Evolutionary conservation across 2,329 filamentous ascomycete genomes (phyloP).

Genomic region (Neoascochyta sp.): DNA sequence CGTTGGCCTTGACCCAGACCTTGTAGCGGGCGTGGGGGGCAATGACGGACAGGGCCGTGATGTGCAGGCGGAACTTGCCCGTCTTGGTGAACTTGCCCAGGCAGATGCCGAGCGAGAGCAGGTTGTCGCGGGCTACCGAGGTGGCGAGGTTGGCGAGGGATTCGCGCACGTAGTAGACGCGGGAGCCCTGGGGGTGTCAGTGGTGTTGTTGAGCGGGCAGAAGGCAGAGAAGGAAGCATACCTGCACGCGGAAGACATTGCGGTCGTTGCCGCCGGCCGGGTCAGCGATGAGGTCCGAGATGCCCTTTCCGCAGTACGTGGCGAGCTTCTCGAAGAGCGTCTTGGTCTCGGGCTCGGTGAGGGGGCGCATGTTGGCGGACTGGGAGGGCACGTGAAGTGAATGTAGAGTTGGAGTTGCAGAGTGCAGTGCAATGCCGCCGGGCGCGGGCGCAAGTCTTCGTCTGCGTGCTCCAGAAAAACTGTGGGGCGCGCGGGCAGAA

Average conservation of each 20-base stretch:
- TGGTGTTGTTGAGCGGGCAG: neutral
- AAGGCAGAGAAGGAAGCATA: conserved; percentile 31
- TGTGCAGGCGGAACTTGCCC: conserved; percentile 90
- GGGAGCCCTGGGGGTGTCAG: conserved; percentile 60
- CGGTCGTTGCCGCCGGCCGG: conserved; percentile 30
- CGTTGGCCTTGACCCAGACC: conserved; percentile 94
- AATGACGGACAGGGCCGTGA: conserved; percentile 86
- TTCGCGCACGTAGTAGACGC: conserved; percentile 89
- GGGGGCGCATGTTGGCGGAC: conserved; percentile 63
- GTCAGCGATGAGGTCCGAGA: conserved; percentile 66
- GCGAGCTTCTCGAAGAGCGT: conserved; percentile 90
- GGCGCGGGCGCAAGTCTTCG: conserved; percentile 2
- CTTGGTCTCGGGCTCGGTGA: conserved; percentile 75
- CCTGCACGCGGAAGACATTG: conserved; percentile 47
- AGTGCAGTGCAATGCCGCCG: conserved; percentile 4
- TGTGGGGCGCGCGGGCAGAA: conserved; percentile 18
- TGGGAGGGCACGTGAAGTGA: conserved; percentile 5
- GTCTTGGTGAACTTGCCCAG: conserved; percentile 95
- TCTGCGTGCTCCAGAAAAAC: conserved; percentile 13
- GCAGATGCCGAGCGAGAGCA: conserved; percentile 86
- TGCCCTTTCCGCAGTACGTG: conserved; percentile 82
- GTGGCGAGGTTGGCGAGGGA: conserved; percentile 89
- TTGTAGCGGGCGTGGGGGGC: conserved; percentile 91
- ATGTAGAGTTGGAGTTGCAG: conserved; percentile 1
- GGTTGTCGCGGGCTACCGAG: conserved; percentile 73